Evolutionary conservation across 1,139 yeast species (phyloP).

Genomic region (Hansenula lynferdii): DNA sequence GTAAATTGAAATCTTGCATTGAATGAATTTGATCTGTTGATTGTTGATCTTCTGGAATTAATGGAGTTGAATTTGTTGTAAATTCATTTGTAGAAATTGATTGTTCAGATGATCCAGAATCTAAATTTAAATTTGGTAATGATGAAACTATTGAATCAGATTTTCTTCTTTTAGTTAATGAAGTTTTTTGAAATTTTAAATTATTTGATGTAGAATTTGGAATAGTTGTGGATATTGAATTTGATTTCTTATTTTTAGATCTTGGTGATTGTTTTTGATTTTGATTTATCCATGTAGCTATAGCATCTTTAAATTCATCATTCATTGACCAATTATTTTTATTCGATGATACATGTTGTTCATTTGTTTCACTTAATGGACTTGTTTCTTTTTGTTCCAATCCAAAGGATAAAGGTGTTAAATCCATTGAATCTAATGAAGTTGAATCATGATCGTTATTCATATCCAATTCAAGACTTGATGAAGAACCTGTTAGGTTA

Average conservation of each 20-base stretch:
- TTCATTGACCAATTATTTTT: slow-evolving; percentile 18
- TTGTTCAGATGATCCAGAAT: slow-evolving; percentile 1
- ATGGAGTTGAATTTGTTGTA: slow-evolving; percentile 1
- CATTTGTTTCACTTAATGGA: no score
- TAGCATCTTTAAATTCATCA: slow-evolving; percentile 18
- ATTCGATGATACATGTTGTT: no score
- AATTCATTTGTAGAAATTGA: slow-evolving; percentile 5
- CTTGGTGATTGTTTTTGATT: slow-evolving; percentile 9
- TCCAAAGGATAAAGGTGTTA: not conserved
- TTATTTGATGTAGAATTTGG: no score
- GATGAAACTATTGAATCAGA: slow-evolving; percentile 15
- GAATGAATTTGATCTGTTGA: no score
- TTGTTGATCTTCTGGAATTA: not conserved
- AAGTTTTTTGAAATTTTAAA: slow-evolving; percentile 6
- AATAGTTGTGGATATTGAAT: slow-evolving; percentile 2
- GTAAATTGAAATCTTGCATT: no score
- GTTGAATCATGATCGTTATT: not conserved
- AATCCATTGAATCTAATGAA: not conserved
- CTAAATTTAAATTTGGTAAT: not conserved
- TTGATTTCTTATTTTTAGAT: slow-evolving; percentile 11
- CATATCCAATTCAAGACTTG: not conserved
- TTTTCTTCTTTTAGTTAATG: slow-evolving; percentile 18
- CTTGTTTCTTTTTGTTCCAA: no score
- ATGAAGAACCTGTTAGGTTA: no score
- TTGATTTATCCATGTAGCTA: slow-evolving; percentile 18